Conservation (phyloP, 805 yeast species). For the Monosporozyma aerobia region DNA sequence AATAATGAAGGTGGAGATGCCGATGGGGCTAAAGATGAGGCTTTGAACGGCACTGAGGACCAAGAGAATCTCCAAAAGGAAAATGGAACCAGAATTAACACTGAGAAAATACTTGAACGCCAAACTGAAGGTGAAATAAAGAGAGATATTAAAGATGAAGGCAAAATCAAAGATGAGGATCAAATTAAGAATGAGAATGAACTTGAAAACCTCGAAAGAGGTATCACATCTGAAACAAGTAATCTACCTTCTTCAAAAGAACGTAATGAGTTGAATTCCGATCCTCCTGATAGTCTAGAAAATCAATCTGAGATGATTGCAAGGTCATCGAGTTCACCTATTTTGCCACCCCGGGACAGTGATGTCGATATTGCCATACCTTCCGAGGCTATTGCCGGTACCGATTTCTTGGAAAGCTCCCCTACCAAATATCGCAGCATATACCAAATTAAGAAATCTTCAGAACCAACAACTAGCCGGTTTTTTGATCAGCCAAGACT, state of each 20-base stretch:
- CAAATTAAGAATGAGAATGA: neutral
- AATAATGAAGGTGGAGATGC: neutral
- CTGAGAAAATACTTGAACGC: neutral
- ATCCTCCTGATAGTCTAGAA: neutral
- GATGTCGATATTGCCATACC: neutral
- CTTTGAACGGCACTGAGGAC: neutral
- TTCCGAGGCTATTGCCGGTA: neutral
- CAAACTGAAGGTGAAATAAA: neutral
- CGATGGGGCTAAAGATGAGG: too few species aligned
- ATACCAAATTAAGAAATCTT: neutral
- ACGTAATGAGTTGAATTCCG: neutral
- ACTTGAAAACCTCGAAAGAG: neutral
- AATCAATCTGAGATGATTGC: neutral
- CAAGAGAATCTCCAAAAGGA: neutral
- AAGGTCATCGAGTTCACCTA: neutral
- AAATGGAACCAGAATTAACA: neutral
- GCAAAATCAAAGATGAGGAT: neutral
- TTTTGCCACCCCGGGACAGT: neutral
- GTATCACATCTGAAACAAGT: neutral
- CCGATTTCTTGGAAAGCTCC: conserved; percentile 12
- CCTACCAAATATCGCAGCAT: conserved; percentile 3
- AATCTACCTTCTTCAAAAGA: neutral
- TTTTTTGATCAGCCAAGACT: neutral
- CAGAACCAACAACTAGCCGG: neutral
- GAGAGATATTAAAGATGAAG: neutral